Conservation (phyloP, 148 eudicot species). For the Nepenthes gracilis region DNA sequence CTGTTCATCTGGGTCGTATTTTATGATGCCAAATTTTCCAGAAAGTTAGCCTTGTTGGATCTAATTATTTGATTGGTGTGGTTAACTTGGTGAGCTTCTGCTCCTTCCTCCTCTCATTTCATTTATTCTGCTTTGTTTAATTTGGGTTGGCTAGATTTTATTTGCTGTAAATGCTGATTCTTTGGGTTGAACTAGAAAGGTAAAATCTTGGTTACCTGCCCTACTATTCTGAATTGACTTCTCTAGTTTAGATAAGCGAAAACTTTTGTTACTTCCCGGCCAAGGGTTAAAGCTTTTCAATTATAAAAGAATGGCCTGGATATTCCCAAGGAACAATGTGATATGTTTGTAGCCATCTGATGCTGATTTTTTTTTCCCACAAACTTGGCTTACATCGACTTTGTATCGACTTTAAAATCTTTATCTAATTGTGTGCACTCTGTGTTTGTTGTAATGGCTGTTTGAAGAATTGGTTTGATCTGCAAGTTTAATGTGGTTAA, state of each 20-base stretch:
- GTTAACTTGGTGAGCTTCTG: too few species aligned
- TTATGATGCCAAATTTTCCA: background rate
- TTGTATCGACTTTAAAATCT: background rate
- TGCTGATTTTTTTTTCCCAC: too few species aligned
- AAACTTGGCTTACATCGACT: background rate
- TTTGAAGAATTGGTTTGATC: constrained; percentile 3
- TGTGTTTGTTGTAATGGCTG: constrained; percentile 4
- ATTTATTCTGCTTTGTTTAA: background rate
- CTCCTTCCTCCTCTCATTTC: background rate
- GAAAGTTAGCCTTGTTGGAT: constrained; percentile 1
- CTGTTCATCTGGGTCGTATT: background rate
- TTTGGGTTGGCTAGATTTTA: background rate
- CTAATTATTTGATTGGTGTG: background rate
- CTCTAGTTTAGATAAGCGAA: too few species aligned
- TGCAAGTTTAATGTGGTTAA: constrained; percentile 1
- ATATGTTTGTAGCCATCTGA: too few species aligned
- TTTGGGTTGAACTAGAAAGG: background rate
- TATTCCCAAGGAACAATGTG: too few species aligned
- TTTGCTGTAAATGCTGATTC: background rate
- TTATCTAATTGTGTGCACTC: background rate
- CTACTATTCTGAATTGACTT: too few species aligned
- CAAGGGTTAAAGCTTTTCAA: too few species aligned
- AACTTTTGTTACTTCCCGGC: too few species aligned
- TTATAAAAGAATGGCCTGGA: too few species aligned
- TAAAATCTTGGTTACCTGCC: too few species aligned